Percentiles rank a stretch among this genome's conserved stretches.
These are phyloP conservation scores for Neofusicoccum cordaticola DNA, from an alignment of 2,329 filamentous ascomycete species.

Conservation along the genomic window DNA sequence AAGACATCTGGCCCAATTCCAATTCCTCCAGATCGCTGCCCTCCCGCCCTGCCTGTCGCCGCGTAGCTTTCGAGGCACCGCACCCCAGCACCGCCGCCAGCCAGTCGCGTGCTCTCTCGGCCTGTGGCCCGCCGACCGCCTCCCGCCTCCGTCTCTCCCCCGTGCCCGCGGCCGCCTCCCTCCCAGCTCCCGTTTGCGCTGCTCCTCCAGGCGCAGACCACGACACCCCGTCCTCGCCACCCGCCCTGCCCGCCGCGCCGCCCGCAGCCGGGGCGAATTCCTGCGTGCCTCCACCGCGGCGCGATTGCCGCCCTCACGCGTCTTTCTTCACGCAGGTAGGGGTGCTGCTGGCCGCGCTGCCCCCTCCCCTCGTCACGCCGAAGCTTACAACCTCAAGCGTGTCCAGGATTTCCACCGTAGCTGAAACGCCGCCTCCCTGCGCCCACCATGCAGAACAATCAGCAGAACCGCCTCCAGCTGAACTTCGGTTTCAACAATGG, in stretches of 20 bases:
- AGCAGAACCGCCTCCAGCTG: conserved; percentile 48
- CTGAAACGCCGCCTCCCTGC: conserved; percentile 12
- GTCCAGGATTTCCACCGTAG: conserved; percentile 8
- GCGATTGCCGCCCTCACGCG: conserved; percentile 4
- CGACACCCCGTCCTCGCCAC: background rate
- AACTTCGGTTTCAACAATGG: conserved; percentile 49
- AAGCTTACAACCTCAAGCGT: conserved; percentile 10
- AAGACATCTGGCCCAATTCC: conserved; percentile 13
- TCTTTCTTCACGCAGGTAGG: conserved; percentile 14
- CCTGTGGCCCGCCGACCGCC: conserved; percentile 8
- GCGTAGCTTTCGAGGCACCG: background rate
- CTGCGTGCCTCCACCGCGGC: background rate
- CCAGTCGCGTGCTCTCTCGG: background rate
- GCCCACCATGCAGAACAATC: conserved; percentile 24
- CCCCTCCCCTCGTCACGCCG: conserved; percentile 10
- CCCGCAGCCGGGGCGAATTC: background rate
- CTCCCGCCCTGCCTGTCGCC: background rate
- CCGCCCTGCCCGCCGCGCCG: background rate
- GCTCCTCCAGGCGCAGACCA: background rate
- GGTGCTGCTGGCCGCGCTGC: conserved; percentile 6
- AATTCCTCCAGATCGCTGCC: conserved; percentile 9
- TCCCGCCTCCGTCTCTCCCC: conserved; percentile 5
- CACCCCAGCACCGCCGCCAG: background rate
- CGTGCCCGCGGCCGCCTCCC: conserved; percentile 8
- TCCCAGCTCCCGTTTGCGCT: conserved; percentile 10